Evolutionary conservation across 2,329 filamentous ascomycete species (phyloP).

Genomic region (Huntiella omanensis): DNA sequence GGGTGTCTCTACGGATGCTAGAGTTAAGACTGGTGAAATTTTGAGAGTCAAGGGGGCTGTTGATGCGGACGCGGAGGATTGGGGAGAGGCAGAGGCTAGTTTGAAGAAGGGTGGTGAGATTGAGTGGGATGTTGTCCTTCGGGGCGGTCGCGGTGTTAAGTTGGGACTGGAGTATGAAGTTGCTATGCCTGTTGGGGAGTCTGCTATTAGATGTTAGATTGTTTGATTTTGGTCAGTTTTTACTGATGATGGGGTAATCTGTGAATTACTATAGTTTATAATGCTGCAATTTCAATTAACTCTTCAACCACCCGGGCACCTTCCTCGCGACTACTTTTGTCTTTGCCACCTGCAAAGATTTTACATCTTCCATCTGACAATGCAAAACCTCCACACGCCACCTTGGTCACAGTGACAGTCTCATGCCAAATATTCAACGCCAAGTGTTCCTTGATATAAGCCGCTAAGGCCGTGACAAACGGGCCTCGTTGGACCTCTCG

Average conservation of each 20-base stretch:
- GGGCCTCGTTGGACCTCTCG: conserved; percentile 17
- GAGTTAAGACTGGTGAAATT: conserved; percentile 20
- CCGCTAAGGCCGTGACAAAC: conserved; percentile 31
- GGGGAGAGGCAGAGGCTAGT: conserved; percentile 34
- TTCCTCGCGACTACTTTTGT: conserved; percentile 3
- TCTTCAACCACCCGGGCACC: conserved; percentile 4
- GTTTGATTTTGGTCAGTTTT: not conserved
- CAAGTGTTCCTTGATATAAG: conserved; percentile 33
- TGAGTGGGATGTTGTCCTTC: conserved; percentile 37
- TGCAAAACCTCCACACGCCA: conserved; percentile 37
- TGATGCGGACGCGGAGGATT: conserved; percentile 21
- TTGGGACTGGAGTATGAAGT: conserved; percentile 44
- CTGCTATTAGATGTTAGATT: conserved; percentile 13
- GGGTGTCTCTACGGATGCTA: conserved; percentile 24
- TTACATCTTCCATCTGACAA: conserved; percentile 34
- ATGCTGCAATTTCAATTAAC: conserved; percentile 5
- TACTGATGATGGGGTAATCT: not conserved
- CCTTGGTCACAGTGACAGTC: conserved; percentile 30
- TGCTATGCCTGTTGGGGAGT: conserved; percentile 32
- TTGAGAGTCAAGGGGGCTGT: conserved; percentile 13
- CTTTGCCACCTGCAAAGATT: conserved; percentile 18
- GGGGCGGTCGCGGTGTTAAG: conserved; percentile 36
- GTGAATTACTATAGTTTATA: not conserved
- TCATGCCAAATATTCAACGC: conserved; percentile 37
- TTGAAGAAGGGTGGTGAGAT: conserved; percentile 39